Evolutionary conservation across 805 yeast species (phyloP).

Genomic region (Lachancea nothofagi): DNA sequence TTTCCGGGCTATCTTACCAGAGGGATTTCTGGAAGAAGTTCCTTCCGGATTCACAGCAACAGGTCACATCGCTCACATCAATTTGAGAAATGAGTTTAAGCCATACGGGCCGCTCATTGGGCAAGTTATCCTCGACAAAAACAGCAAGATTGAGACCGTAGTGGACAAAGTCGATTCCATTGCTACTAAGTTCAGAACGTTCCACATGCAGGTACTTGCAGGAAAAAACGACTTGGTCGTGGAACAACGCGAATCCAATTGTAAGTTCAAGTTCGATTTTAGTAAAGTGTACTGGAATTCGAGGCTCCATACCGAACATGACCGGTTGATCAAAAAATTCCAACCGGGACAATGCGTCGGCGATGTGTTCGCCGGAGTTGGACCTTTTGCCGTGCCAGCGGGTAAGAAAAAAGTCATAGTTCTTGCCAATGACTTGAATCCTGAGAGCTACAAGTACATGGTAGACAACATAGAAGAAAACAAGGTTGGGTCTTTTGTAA

Average conservation of each 20-base stretch:
- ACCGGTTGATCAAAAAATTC: conserved; percentile 59
- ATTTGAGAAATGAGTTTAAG: conserved; percentile 75
- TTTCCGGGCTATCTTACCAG: conserved; percentile 70
- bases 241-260: conserved; percentile 78
- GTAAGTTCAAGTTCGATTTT: conserved; percentile 82
- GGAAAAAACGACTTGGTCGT: conserved; percentile 69
- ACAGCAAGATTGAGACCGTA: conserved; percentile 69
- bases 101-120: conserved; percentile 82
- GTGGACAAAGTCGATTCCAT: conserved; percentile 88
- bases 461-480: conserved; percentile 57
- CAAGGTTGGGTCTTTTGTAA: conserved; percentile 54
- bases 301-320: conserved; percentile 89
- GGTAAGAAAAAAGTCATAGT: conserved; percentile 77
- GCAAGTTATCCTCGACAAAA: conserved; percentile 83
- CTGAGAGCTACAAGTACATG: conserved; percentile 72
- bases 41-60: conserved; percentile 91
- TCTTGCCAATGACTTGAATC: conserved; percentile 90
- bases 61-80: conserved; percentile 94
- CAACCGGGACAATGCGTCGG: conserved; percentile 69
- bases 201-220: conserved; percentile 89
- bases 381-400: conserved; percentile 96
- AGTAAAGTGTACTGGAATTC: conserved; percentile 97
- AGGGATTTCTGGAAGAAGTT: conserved; percentile 52
- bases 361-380: conserved; percentile 98
- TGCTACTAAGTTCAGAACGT: conserved; percentile 83